These are phyloP conservation scores for Kockovaella imperatae DNA, from an alignment of 768 basidiomycete species.

Conservation along the genomic window DNA sequence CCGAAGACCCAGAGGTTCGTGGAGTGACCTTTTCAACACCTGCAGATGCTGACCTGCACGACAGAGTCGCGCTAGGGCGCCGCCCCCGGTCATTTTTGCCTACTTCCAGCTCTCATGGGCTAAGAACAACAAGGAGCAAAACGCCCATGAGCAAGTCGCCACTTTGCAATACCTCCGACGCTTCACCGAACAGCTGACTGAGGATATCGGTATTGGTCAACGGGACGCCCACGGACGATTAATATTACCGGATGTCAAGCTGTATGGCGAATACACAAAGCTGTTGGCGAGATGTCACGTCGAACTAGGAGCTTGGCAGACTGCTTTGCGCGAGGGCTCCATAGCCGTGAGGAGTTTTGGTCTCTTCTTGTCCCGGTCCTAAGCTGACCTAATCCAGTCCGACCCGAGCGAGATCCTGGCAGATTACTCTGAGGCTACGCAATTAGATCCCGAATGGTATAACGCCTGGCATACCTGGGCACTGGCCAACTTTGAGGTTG, in stretches of 20 bases:
- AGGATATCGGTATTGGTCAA: constrained; percentile 62
- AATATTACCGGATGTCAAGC: constrained; percentile 35
- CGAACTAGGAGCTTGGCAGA: constrained; percentile 93
- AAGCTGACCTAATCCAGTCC: constrained; percentile 49
- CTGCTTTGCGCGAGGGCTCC: constrained; percentile 71
- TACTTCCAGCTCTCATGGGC: constrained; percentile 97
- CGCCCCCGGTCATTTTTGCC: constrained; percentile 92
- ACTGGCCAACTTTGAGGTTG: constrained; percentile 88
- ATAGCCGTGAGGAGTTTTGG: constrained; percentile 54
- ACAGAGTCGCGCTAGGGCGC: constrained; percentile 55
- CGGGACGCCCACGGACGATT: constrained; percentile 49
- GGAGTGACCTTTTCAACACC: background rate
- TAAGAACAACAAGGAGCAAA: constrained; percentile 57
- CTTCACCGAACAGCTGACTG: constrained; percentile 67
- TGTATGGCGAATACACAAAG: constrained; percentile 60
- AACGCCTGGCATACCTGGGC: constrained; percentile 99
- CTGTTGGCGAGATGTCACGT: constrained; percentile 94
- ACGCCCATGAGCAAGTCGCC: constrained; percentile 45
- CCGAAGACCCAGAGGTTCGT: constrained; percentile 27
- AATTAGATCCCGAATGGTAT: constrained; percentile 92
- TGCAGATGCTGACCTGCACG: background rate
- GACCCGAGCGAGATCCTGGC: constrained; percentile 74
- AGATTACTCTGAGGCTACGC: constrained; percentile 77
- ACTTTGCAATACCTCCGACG: constrained; percentile 73
- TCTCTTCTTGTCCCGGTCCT: background rate